Conservation (phyloP, 169 alveolate genomes). For the Perkinsus marinus region DNA sequence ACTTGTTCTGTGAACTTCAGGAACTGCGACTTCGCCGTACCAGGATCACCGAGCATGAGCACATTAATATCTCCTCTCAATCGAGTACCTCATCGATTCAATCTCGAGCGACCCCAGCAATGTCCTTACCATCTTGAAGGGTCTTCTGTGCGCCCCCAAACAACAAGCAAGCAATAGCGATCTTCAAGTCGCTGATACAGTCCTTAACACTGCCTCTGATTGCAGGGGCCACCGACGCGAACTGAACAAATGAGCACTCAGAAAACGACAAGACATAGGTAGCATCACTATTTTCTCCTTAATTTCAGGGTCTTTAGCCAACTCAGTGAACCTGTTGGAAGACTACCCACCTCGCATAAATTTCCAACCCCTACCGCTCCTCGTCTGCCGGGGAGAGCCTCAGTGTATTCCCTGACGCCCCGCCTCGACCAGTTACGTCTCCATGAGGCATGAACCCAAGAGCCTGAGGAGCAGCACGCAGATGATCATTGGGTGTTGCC, state of each 20-base stretch:
- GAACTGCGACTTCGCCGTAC: slow-evolving; percentile 84
- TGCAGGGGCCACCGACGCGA: slow-evolving; percentile 87
- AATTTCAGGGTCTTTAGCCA: slow-evolving; percentile 56
- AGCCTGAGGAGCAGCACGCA: neutral
- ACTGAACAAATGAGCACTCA: neutral
- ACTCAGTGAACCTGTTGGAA: neutral
- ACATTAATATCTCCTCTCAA: slow-evolving; percentile 75
- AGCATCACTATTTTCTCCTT: slow-evolving; percentile 53
- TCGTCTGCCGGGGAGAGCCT: neutral
- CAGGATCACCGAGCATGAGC: slow-evolving; percentile 86
- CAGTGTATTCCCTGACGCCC: neutral
- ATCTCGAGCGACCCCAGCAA: slow-evolving; percentile 48
- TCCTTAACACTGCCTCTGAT: slow-evolving; percentile 68
- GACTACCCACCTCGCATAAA: neutral
- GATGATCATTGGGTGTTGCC: neutral
- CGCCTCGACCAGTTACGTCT: neutral
- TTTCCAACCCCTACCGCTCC: neutral
- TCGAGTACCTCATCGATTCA: slow-evolving; percentile 23
- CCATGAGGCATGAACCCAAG: neutral
- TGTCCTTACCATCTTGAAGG: slow-evolving; percentile 84
- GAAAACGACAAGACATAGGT: slow-evolving; percentile 30
- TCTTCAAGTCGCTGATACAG: slow-evolving; percentile 78
- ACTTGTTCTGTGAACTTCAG: slow-evolving; percentile 88
- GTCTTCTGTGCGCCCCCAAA: slow-evolving; percentile 96
- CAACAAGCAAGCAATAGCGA: slow-evolving; percentile 92